Percentiles rank a stretch among this genome's conserved stretches.
These are phyloP conservation scores for Exophiala alcalophila DNA, from an alignment of 2,329 filamentous ascomycete species.

Conservation along the genomic window DNA sequence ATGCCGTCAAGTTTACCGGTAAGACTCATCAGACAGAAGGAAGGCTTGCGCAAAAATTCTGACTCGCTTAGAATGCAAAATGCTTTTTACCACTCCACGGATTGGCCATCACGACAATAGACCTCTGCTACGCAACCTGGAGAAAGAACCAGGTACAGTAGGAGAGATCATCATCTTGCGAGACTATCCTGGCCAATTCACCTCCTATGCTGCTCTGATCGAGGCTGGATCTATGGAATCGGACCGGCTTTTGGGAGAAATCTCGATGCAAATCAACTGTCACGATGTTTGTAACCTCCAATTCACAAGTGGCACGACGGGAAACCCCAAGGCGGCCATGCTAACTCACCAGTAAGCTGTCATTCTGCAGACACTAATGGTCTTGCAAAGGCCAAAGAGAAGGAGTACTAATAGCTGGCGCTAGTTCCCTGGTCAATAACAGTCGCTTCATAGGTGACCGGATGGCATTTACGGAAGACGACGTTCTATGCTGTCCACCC, in stretches of 20 bases:
- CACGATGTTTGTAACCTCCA: slow-evolving; percentile 71
- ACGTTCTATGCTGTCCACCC: slow-evolving; percentile 75
- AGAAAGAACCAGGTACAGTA: slow-evolving; percentile 41
- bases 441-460: slow-evolving; percentile 70
- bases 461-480: slow-evolving; percentile 64
- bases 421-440: slow-evolving; percentile 57
- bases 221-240: slow-evolving; percentile 50
- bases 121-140: slow-evolving; percentile 56
- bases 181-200: slow-evolving; percentile 53
- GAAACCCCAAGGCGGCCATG: slow-evolving; percentile 71
- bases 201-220: slow-evolving; percentile 60
- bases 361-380: no score
- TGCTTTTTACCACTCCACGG: slow-evolving; percentile 68
- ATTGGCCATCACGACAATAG: slow-evolving; percentile 66
- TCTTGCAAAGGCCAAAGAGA: no score
- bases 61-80: slow-evolving; percentile 65
- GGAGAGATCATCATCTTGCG: slow-evolving; percentile 60
- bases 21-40: no score
- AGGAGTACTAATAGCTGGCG: not conserved
- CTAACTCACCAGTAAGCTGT: slow-evolving; percentile 63
- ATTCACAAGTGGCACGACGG: slow-evolving; percentile 73
- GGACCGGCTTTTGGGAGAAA: slow-evolving; percentile 51
- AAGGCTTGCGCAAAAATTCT: no score
- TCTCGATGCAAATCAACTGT: slow-evolving; percentile 56
- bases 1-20: slow-evolving; percentile 69